phyloP scores from a whole-genome alignment of 2,329 filamentous ascomycete species.

The Tympanopsis confertula region DNA sequence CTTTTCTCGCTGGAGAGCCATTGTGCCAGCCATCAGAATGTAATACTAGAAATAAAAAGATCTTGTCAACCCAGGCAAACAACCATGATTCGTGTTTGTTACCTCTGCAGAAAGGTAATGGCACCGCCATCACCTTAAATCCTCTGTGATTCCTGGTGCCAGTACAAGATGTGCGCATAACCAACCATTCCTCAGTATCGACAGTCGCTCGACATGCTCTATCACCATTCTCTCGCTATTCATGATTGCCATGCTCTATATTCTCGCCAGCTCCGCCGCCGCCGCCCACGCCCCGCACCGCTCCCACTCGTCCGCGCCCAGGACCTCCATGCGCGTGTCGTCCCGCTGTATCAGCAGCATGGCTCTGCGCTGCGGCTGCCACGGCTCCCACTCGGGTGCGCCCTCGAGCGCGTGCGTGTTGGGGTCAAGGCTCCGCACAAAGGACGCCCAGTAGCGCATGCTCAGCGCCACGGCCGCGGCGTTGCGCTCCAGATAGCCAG shows the following conservation, averaged over 20 bases:
- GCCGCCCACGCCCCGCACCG: background rate
- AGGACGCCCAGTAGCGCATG: conserved; percentile 37
- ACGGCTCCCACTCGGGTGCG: conserved; percentile 28
- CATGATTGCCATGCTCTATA: too few relatives aligned
- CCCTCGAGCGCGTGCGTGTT: conserved; percentile 19
- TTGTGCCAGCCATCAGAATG: too few relatives aligned
- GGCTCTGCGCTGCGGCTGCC: conserved; percentile 10
- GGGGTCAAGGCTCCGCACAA: conserved; percentile 31
- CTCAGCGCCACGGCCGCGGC: conserved; percentile 29
- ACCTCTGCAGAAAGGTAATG: too few relatives aligned
- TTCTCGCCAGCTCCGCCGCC: background rate
- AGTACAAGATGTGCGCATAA: too few relatives aligned
- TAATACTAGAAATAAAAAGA: too few relatives aligned
- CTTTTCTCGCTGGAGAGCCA: too few relatives aligned
- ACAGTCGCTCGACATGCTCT: too few relatives aligned
- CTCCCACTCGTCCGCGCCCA: background rate
- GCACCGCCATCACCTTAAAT: too few relatives aligned
- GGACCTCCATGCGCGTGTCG: background rate
- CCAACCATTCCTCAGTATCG: too few relatives aligned
- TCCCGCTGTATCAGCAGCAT: background rate
- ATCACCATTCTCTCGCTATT: background rate
- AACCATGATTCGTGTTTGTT: too few relatives aligned
- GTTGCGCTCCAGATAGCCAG: conserved; percentile 31
- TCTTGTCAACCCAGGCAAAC: too few relatives aligned
- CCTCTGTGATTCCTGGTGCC: too few relatives aligned